A percentile compares a stretch with the other conserved stretches of the same genome.
These are phyloP conservation scores for Phlyctochytrium planicorne DNA, from an alignment of 192 early-diverging fungal species.

Conservation along the genomic window DNA sequence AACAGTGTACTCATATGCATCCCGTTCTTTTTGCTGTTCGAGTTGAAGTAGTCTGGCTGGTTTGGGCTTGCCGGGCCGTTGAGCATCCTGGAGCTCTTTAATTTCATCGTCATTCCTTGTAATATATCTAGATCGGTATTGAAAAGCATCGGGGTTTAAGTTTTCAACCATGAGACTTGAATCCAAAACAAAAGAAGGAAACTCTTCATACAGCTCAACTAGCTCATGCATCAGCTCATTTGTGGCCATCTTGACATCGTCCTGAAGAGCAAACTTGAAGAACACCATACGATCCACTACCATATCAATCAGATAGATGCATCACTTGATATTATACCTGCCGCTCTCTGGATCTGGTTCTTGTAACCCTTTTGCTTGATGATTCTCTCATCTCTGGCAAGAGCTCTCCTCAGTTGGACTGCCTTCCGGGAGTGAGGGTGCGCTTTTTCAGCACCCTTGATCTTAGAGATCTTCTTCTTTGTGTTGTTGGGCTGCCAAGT, in stretches of 20 bases:
- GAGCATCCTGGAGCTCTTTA: slow-evolving; percentile 39
- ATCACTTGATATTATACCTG: slow-evolving; percentile 8
- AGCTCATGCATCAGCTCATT: slow-evolving; percentile 46
- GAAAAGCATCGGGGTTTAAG: too few relatives aligned
- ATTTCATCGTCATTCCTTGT: slow-evolving; percentile 60
- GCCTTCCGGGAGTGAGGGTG: slow-evolving; percentile 77
- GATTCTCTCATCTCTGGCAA: slow-evolving; percentile 51
- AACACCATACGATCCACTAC: slow-evolving; percentile 59
- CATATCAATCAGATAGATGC: background rate
- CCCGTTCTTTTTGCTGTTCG: slow-evolving; percentile 34
- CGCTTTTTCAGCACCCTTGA: slow-evolving; percentile 58
- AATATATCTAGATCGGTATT: slow-evolving; percentile 45
- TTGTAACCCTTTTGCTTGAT: slow-evolving; percentile 44
- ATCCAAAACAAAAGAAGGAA: slow-evolving; percentile 20
- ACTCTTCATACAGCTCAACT: slow-evolving; percentile 33
- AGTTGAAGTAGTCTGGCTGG: slow-evolving; percentile 38
- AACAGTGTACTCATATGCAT: slow-evolving; percentile 40
- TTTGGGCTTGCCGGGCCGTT: slow-evolving; percentile 38
- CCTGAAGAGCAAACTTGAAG: slow-evolving; percentile 65
- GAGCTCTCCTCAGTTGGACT: slow-evolving; percentile 60
- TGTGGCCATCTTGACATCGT: slow-evolving; percentile 31
- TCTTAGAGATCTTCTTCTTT: slow-evolving; percentile 27
- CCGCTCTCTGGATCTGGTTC: slow-evolving; percentile 23
- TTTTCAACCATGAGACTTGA: slow-evolving; percentile 6
- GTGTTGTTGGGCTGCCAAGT: slow-evolving; percentile 28